Evolutionary conservation across 306 rosid species (phyloP).

Genomic region (Fagus crenata): DNA sequence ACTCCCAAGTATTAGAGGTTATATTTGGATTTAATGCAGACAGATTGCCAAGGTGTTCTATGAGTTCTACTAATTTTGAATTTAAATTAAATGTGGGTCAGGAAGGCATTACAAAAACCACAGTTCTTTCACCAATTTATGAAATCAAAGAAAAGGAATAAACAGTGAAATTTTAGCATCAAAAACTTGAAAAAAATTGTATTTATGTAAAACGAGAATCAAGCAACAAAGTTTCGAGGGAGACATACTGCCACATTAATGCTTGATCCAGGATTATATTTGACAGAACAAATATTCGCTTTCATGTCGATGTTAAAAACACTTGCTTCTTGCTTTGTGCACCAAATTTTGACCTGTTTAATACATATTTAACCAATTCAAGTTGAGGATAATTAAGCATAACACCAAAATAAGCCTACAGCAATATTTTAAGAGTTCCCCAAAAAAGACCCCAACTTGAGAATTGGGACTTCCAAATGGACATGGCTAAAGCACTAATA

Average conservation of each 20-base stretch:
- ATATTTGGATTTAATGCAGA: background rate
- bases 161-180: background rate
- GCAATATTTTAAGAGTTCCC: background rate
- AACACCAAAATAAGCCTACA: background rate
- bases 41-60: background rate
- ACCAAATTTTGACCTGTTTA: conserved; percentile 90
- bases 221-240: conserved; percentile 31
- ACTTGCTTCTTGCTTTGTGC: conserved; percentile 91
- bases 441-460: background rate
- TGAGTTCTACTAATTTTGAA: background rate
- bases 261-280: conserved; percentile 94
- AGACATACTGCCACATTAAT: conserved; percentile 77
- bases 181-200: background rate
- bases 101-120: background rate
- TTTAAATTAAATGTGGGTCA: background rate
- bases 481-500: background rate
- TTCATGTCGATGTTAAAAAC: conserved; percentile 89
- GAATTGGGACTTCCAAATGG: background rate
- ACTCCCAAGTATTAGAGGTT: background rate
- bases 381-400: background rate
- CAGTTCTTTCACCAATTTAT: background rate
- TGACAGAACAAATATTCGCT: conserved; percentile 95
- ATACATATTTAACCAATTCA: conserved; percentile 19
- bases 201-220: background rate
- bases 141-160: background rate